Evolutionary conservation across 495 filamentous ascomycete genomes (phyloP).

Genomic region (Acidiella bohemica): DNA sequence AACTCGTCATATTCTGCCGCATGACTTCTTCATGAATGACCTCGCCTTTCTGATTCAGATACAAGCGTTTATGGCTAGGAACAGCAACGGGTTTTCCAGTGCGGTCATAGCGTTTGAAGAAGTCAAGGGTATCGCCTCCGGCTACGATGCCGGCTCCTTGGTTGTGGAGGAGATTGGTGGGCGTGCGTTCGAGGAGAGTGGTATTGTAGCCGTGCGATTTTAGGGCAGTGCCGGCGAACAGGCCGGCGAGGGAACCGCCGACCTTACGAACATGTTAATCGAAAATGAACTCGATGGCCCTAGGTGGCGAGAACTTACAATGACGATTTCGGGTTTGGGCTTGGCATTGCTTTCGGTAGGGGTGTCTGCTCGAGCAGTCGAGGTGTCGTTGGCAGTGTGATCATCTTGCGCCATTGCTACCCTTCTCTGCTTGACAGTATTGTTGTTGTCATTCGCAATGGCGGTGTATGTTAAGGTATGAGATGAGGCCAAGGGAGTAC

Average conservation of each 20-base stretch:
- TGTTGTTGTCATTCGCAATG: too few species aligned
- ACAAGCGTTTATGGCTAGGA: slow-evolving; percentile 28
- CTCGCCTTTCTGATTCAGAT: slow-evolving; percentile 33
- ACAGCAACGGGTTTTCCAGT: slow-evolving; percentile 26
- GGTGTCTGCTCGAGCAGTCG: too few species aligned
- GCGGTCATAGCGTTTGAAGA: slow-evolving; percentile 27
- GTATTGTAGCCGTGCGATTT: slow-evolving; percentile 31
- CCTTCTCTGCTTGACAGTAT: too few species aligned
- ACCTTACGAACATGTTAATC: slow-evolving; percentile 9
- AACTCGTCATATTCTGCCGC: slow-evolving; percentile 38
- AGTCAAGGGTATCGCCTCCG: slow-evolving; percentile 27
- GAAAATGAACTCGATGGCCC: background rate
- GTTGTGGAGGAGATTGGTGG: slow-evolving; percentile 34
- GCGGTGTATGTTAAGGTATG: too few species aligned
- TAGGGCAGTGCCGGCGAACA: slow-evolving; percentile 20
- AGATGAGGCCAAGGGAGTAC: too few species aligned
- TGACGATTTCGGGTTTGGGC: slow-evolving; percentile 11
- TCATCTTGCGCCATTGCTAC: too few species aligned
- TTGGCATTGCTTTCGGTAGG: background rate
- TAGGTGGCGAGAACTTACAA: slow-evolving; percentile 2
- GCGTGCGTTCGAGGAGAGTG: slow-evolving; percentile 41
- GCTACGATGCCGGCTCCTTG: slow-evolving; percentile 45
- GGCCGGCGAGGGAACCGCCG: slow-evolving; percentile 22
- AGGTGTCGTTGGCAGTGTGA: too few species aligned
- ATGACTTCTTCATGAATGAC: slow-evolving; percentile 32